Evolutionary conservation across 345 rosid species (phyloP).

Genomic region (Gossypium sturtianum): DNA sequence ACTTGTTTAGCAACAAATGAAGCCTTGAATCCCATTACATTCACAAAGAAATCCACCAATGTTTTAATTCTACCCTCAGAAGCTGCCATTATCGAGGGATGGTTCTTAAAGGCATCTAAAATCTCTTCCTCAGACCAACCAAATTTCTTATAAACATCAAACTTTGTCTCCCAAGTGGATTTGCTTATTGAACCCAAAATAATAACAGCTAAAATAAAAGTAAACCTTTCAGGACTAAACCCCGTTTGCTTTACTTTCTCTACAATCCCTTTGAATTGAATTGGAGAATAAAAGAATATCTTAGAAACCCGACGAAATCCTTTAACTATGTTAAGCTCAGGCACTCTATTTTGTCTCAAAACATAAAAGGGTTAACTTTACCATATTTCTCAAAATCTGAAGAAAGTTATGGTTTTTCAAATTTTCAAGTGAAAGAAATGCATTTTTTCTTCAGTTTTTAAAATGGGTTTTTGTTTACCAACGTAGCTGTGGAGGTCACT

Average conservation of each 20-base stretch:
- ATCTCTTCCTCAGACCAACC: conserved; percentile 17
- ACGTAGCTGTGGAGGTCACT: too few relatives aligned
- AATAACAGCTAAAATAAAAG: conserved; percentile 7
- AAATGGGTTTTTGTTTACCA: too few relatives aligned
- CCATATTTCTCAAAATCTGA: too few relatives aligned
- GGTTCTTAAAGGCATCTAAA: background rate
- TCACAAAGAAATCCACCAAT: conserved; percentile 17
- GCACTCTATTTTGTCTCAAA: conserved; percentile 18
- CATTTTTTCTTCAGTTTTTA: too few relatives aligned
- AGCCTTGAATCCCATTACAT: conserved; percentile 10
- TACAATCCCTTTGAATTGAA: conserved; percentile 2
- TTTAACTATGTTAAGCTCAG: background rate
- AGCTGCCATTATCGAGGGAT: conserved; percentile 10
- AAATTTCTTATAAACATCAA: background rate
- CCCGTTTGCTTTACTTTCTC: conserved; percentile 16
- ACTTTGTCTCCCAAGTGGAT: conserved; percentile 14
- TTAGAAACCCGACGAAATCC: background rate
- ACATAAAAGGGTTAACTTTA: background rate
- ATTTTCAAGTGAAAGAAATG: too few relatives aligned
- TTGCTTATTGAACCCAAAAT: background rate
- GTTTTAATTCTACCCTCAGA: conserved; percentile 15
- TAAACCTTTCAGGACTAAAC: conserved; percentile 13
- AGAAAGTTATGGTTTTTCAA: too few relatives aligned
- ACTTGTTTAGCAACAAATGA: background rate
- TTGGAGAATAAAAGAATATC: background rate